Evolutionary conservation across 2,329 filamentous ascomycete species (phyloP).

Genomic region (Cordyceps militaris): DNA sequence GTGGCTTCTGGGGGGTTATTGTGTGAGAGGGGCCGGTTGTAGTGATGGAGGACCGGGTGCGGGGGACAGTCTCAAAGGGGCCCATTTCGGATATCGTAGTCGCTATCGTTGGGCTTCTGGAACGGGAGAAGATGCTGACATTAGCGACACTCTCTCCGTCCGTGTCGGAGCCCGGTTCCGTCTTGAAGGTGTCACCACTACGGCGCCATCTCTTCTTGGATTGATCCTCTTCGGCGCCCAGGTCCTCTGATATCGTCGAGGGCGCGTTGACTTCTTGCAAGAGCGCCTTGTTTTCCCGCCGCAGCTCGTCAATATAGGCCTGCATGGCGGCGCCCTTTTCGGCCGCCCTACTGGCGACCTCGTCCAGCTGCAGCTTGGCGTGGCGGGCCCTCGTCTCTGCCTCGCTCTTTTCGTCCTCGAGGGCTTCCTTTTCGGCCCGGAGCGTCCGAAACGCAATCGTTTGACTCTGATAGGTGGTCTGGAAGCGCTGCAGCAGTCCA

Average conservation of each 20-base stretch:
- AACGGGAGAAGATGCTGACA: constrained; percentile 54
- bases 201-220: constrained; percentile 35
- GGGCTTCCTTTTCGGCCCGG: constrained; percentile 45
- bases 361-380: constrained; percentile 53
- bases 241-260: constrained; percentile 41
- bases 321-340: constrained; percentile 48
- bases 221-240: constrained; percentile 47
- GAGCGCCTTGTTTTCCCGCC: constrained; percentile 42
- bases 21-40: constrained; percentile 43
- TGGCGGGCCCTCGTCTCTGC: constrained; percentile 44
- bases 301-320: constrained; percentile 43
- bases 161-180: constrained; percentile 39
- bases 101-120: constrained; percentile 48
- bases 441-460: constrained; percentile 44
- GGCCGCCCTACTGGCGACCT: constrained; percentile 46
- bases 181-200: constrained; percentile 37
- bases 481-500: constrained; percentile 48
- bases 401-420: constrained; percentile 50
- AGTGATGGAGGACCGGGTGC: constrained; percentile 17
- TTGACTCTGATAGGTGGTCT: constrained; percentile 50
- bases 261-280: constrained; percentile 30
- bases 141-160: constrained; percentile 44
- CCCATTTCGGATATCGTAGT: constrained; percentile 29
- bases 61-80: constrained; percentile 12
- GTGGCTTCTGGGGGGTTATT: constrained; percentile 11